Evolutionary conservation across 768 basidiomycete genomes (phyloP), one percentile per base, ranked within the genome.

Genomic region (Panaeolus papilionaceus): DNA sequence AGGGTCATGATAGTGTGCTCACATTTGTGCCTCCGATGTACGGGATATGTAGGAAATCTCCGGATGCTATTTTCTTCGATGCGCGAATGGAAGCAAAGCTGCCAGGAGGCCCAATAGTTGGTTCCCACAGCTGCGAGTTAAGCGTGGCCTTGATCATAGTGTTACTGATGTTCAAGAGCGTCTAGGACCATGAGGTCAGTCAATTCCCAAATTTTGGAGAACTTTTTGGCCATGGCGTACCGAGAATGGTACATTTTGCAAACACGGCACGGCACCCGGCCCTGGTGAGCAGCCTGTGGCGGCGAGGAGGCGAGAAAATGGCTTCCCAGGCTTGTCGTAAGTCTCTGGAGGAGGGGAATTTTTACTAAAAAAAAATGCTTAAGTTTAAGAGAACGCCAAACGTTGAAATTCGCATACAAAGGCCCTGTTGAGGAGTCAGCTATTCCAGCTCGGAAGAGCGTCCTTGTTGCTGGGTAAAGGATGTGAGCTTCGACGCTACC

Each of bases 121-220:
- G 87, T 68, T 89, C 79, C 88, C 88, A 89, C 4, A 88, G 75
- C 69, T 89, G 88, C 0, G 66, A 16, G 63, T 89, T 88, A 37
- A 89, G 73, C 1, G 83, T 84, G 0, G 76, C 62, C 0, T 28
- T 61, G 8, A 85, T 84, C 82, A 89, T 80, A 0, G 68, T 54
- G 68, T 86, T 86, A 44, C 81, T 84, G 58, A 83, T 81, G 64
- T 81, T 79, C 68, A 86, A 42, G 18, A 89, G 77, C 3, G 79
- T 83, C 88, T 89, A 33, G 5, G 33, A 28, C 10, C 3, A 20
- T 51, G 11, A 14, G 26, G 37, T 20, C 65, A 33, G 14, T 18
- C 16, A 18, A 6, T 44, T 18, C 2, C 5, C 5, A 44, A 14
- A 16, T 44, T 6, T 2, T 18, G 14, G 14, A 44, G 18, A 16